Conservation (phyloP, 345 rosid genomes). For the Salix arbutifolia region DNA sequence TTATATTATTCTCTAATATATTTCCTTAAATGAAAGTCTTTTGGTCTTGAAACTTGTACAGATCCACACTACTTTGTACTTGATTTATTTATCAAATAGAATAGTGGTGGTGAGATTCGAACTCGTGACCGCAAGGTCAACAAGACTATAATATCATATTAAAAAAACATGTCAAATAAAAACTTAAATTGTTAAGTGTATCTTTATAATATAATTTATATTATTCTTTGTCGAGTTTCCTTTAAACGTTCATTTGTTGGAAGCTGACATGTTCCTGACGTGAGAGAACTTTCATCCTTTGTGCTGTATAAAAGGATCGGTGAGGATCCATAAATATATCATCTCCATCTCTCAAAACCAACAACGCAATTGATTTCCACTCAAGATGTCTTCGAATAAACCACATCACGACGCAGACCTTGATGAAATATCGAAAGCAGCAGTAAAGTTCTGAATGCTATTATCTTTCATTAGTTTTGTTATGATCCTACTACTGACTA, state of each 20-base stretch:
- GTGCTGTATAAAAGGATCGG: neutral
- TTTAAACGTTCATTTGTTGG: too few species aligned
- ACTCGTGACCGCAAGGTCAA: rapidly evolving
- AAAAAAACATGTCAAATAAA: rapidly evolving
- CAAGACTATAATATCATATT: rapidly evolving
- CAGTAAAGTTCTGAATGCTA: neutral
- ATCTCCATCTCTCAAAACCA: neutral
- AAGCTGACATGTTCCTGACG: too few species aligned
- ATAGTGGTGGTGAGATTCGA: rapidly evolving
- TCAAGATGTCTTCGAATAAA: neutral
- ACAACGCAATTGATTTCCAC: neutral
- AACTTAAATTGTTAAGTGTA: too few species aligned
- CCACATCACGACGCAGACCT: neutral
- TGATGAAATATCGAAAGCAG: rapidly evolving
- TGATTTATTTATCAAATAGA: too few species aligned
- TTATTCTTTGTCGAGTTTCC: too few species aligned
- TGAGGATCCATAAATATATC: neutral
- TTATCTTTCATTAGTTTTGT: neutral
- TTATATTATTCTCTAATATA: too few species aligned
- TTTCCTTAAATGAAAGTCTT: rapidly evolving
- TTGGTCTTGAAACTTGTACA: too few species aligned
- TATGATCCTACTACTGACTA: neutral
- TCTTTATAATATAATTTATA: too few species aligned
- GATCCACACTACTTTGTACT: rapidly evolving
- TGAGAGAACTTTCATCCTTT: neutral